Conservation (phyloP, 192 early-diverging fungal species). For the Umbelopsis ramanniana region DNA sequence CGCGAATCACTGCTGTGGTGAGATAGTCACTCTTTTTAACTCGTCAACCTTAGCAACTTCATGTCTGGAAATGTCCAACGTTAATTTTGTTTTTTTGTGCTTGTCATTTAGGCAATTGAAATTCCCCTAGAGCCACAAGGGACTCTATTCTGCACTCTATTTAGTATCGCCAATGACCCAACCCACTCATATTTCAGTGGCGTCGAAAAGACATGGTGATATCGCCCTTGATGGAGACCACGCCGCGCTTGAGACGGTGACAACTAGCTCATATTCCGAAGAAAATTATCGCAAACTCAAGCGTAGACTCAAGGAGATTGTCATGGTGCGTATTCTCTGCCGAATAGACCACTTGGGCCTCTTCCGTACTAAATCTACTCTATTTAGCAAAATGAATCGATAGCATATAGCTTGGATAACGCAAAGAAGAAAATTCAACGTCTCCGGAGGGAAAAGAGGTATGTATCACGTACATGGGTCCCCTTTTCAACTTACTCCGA, state of each 20-base stretch:
- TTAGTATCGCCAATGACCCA: slow-evolving; percentile 9
- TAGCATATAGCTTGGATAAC: slow-evolving; percentile 22
- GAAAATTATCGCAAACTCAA: slow-evolving; percentile 51
- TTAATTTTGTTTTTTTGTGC: background rate
- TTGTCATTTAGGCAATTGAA: background rate
- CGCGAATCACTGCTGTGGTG: slow-evolving; percentile 2
- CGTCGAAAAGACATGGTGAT: slow-evolving; percentile 16
- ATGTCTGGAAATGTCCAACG: background rate
- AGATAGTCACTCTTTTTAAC: background rate
- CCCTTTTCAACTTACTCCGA: background rate
- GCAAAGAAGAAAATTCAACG: slow-evolving; percentile 21
- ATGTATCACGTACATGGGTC: slow-evolving; percentile 6
- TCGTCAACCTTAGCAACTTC: background rate
- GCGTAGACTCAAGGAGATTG: slow-evolving; percentile 46
- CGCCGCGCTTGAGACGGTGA: slow-evolving; percentile 8
- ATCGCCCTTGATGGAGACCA: slow-evolving; percentile 10
- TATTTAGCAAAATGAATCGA: slow-evolving; percentile 25
- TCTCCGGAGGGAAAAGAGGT: slow-evolving; percentile 30
- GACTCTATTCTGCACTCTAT: background rate
- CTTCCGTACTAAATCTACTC: background rate
- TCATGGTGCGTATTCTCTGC: slow-evolving; percentile 39
- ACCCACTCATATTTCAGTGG: background rate
- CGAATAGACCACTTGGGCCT: background rate
- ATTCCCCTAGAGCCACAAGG: background rate
- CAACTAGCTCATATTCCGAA: slow-evolving; percentile 30